Base-by-base conservation (phyloP, 2,329 filamentous ascomycete genomes). In the Ophiostoma montium region DNA sequence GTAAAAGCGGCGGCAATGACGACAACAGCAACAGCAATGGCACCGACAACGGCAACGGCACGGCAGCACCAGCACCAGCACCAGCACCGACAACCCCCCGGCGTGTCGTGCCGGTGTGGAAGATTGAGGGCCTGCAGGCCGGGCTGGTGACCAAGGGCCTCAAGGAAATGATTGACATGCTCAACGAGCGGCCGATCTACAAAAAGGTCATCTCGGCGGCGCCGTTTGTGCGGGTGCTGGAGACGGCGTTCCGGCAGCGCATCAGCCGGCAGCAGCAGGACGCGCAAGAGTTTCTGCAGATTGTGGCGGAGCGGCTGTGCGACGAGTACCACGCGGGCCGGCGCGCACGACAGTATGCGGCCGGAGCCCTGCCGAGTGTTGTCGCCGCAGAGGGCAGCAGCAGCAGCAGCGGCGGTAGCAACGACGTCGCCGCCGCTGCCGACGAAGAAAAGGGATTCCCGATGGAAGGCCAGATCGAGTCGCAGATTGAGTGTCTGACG, bases 181-280 rank as follows among this genome's bases (percentile, higher is more conserved):
- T 98, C 58, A 96, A 96, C 62, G 90, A 96, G 68, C 75, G 92
- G 47, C 90, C 92, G 2, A 85, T 96, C 57, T 86, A 89, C 64
- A 88, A 81, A 61, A 98, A 96, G 70, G 92, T 87, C 0, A 94
- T 96, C 49, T 88, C 86, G 15, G 88, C 90, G 3, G 76, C 79
- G n/a, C 75, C 75, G 1, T 95, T 98, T 61, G 84, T 98, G 39
- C 72, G 76, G 54, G 82, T 85, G 0, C 70, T 98, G 47, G 92
- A 98, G 67, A 70, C 72, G 30, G 88, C 90, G 1, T 98, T 95
- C 61, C 79, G 80, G 50, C 90, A 94, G 59, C 80, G 86, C 58
- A 94, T 98, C 58, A 95, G 86, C 61, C 76, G 90, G 48, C 87
- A 92, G 61, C 92, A 98, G 65, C 92, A 98, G 65, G 92, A 98